Conservation (phyloP, 208 protist genomes). For the Trypanosoma platydactyli region DNA sequence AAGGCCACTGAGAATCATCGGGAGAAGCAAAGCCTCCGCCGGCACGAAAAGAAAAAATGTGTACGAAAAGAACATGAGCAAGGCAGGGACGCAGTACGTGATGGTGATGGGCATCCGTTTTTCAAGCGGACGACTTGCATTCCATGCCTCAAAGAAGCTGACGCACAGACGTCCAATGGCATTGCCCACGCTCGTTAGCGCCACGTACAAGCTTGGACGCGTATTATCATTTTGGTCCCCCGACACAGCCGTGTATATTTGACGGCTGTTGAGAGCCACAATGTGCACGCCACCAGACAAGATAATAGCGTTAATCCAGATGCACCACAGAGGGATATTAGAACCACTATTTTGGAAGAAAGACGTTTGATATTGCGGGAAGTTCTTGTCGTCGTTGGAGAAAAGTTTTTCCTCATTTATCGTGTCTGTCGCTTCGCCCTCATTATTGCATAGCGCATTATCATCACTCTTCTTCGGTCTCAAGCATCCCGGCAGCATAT, state of each 20-base stretch:
- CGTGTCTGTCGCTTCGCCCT: constrained; percentile 4
- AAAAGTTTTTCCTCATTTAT: constrained; percentile 1
- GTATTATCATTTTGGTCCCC: constrained; percentile 28
- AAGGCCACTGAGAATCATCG: constrained; percentile 38
- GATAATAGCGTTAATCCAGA: constrained; percentile 44
- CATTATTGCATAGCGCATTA: constrained; percentile 1
- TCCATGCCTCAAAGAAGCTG: constrained; percentile 39
- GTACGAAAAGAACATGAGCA: constrained; percentile 27
- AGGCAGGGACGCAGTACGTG: constrained; percentile 37
- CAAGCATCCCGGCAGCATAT: constrained; percentile 14
- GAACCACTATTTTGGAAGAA: constrained; percentile 39
- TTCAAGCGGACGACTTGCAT: constrained; percentile 31
- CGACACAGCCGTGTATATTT: constrained; percentile 43
- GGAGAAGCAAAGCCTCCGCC: not conserved
- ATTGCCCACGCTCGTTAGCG: constrained; percentile 42
- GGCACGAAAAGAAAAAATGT: constrained; percentile 39
- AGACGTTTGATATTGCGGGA: constrained; percentile 39
- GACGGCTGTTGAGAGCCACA: constrained; percentile 37
- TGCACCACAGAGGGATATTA: constrained; percentile 37
- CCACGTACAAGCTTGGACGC: constrained; percentile 37
- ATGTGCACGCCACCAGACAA: constrained; percentile 35
- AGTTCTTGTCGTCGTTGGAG: constrained; percentile 35
- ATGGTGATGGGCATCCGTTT: constrained; percentile 35
- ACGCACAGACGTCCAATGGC: constrained; percentile 40
- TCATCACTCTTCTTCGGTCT: not conserved